A percentile compares a stretch with the other conserved stretches of the same genome.
These are phyloP conservation scores for Papiliotrema fonsecae DNA, from an alignment of 1,284 basidiomycete genomes.

Conservation along the genomic window DNA sequence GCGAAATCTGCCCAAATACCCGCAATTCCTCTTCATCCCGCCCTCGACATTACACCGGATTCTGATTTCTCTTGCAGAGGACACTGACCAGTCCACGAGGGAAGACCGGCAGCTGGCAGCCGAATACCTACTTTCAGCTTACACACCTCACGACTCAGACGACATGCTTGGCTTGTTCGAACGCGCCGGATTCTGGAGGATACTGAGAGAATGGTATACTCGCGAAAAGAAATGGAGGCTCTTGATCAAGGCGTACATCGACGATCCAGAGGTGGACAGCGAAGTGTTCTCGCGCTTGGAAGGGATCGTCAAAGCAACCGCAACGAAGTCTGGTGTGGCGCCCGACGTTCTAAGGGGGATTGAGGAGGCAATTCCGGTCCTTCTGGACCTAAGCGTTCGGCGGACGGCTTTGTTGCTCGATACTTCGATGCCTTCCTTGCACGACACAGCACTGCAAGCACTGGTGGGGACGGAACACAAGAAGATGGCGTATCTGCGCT, in stretches of 20 bases:
- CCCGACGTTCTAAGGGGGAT: constrained; percentile 56
- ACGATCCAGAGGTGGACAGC: constrained; percentile 65
- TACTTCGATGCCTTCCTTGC: constrained; percentile 60
- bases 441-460: constrained; percentile 50
- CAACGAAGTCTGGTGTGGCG: constrained; percentile 42
- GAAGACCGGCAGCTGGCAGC: constrained; percentile 93
- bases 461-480: constrained; percentile 50
- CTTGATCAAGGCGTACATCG: constrained; percentile 66
- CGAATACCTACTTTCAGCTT: constrained; percentile 90
- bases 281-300: constrained; percentile 63
- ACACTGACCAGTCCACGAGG: constrained; percentile 65
- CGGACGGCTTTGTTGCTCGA: constrained; percentile 73
- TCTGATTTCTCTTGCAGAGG: constrained; percentile 69
- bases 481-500: constrained; percentile 72
- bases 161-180: constrained; percentile 68
- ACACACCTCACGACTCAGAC: constrained; percentile 74
- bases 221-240: constrained; percentile 71
- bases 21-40: constrained; percentile 73
- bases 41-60: constrained; percentile 68
- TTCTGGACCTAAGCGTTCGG: constrained; percentile 61
- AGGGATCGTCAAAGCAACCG: constrained; percentile 49
- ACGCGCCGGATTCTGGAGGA: constrained; percentile 80
- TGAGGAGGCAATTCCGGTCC: constrained; percentile 57
- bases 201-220: constrained; percentile 73
- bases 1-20: constrained; percentile 94